These are phyloP conservation scores for Sphaerulina vaccinii DNA, from an alignment of 2,329 filamentous ascomycete species.

Conservation along the genomic window DNA sequence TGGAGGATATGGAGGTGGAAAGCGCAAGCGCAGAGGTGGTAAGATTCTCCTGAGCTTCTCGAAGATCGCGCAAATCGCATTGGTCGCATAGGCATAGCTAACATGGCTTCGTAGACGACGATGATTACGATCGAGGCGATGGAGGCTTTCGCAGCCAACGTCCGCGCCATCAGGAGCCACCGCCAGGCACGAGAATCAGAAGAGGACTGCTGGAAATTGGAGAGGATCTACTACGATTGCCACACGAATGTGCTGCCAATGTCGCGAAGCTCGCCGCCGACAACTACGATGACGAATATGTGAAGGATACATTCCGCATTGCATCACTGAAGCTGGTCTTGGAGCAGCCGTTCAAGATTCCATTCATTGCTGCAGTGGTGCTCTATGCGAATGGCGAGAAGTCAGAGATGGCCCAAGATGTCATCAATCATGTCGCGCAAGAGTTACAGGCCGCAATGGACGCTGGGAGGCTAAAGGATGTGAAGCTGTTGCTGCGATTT, in stretches of 20 bases:
- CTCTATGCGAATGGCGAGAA: constrained; percentile 76
- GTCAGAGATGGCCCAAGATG: constrained; percentile 68
- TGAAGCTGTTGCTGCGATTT: constrained; percentile 87
- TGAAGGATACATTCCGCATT: constrained; percentile 70
- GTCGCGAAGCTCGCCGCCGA: constrained; percentile 77
- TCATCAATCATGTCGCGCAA: constrained; percentile 63
- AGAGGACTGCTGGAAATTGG: constrained; percentile 77
- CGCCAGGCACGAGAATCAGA: constrained; percentile 64
- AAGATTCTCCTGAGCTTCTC: constrained; percentile 21
- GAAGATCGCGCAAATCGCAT: neutral
- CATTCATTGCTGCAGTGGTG: constrained; percentile 82
- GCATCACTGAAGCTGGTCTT: constrained; percentile 74
- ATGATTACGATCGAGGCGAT: constrained; percentile 74
- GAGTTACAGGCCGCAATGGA: constrained; percentile 67
- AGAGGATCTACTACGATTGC: constrained; percentile 74
- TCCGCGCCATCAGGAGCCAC: constrained; percentile 65
- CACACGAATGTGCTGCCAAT: constrained; percentile 72
- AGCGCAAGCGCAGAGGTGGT: constrained; percentile 77
- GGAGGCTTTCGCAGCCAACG: constrained; percentile 70
- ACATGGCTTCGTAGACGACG: constrained; percentile 60
- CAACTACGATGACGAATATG: constrained; percentile 79
- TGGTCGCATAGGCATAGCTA: neutral
- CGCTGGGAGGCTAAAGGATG: constrained; percentile 79
- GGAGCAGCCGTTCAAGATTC: constrained; percentile 97
- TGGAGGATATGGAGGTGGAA: constrained; percentile 42